Percentiles rank a stretch among this genome's conserved stretches.
Conservation (phyloP, 148 eudicot species). For the Polygonum aviculare region DNA sequence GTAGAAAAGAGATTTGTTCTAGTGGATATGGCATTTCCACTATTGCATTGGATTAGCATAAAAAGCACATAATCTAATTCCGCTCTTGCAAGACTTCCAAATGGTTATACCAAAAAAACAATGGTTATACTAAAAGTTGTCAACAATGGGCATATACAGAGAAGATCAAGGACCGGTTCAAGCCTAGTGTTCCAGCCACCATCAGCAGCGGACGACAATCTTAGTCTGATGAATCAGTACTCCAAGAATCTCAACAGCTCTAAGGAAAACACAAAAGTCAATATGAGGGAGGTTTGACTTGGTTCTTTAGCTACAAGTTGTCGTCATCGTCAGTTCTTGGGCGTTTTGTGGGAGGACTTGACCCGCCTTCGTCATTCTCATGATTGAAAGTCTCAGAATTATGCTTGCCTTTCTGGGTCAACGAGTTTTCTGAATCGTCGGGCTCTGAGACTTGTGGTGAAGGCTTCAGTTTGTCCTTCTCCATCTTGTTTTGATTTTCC, state of each 20-base stretch:
- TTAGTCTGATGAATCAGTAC: neutral
- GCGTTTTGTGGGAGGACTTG: neutral
- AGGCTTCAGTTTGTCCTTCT: slow-evolving; percentile 2
- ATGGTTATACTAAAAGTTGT: neutral
- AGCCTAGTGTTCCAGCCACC: neutral
- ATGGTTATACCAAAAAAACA: too few relatives aligned
- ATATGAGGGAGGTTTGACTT: neutral
- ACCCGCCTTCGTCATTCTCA: neutral
- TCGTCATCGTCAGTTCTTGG: neutral
- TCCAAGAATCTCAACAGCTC: neutral
- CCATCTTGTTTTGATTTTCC: slow-evolving; percentile 9
- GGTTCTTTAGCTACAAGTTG: neutral
- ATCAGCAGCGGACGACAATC: neutral
- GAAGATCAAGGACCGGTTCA: neutral
- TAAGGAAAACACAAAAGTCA: neutral
- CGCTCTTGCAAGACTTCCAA: neutral
- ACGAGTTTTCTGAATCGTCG: neutral
- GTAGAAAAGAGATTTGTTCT: neutral
- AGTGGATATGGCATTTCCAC: neutral
- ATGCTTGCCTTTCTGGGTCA: neutral
- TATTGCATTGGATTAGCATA: neutral
- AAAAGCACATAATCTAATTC: neutral
- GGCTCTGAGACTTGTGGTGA: neutral
- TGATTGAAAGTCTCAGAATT: neutral
- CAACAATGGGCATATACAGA: slow-evolving; percentile 1